Conservation (phyloP, 2,329 filamentous ascomycete species). For the Phaeomoniella chlamydospora region DNA sequence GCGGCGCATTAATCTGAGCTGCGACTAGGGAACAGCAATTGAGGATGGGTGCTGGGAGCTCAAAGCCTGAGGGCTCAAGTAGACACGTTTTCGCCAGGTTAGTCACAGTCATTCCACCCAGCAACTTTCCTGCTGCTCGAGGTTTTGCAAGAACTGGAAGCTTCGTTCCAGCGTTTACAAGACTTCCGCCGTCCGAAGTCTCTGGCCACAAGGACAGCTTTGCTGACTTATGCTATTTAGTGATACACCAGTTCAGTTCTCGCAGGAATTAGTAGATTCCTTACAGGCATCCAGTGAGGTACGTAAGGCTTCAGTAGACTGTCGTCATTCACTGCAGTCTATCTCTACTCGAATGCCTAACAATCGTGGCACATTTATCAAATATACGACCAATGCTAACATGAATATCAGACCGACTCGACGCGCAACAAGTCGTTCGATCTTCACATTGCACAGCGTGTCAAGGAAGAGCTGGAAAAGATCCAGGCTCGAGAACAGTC, state of each 20-base stretch:
- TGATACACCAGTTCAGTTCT: constrained; percentile 54
- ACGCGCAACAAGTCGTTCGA: constrained; percentile 73
- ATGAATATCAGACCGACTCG: constrained; percentile 84
- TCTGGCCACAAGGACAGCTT: constrained; percentile 5
- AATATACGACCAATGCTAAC: too few relatives aligned
- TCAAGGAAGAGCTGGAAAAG: constrained; percentile 69
- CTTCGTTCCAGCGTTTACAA: neutral
- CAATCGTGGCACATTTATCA: too few relatives aligned
- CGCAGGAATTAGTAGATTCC: constrained; percentile 66
- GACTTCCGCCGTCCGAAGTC: constrained; percentile 13
- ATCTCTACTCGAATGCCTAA: too few relatives aligned
- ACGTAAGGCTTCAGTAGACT: too few relatives aligned
- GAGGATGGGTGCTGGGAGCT: constrained; percentile 47
- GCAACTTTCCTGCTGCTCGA: constrained; percentile 1
- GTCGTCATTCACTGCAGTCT: too few relatives aligned
- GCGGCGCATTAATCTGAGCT: too few relatives aligned
- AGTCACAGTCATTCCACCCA: constrained; percentile 11
- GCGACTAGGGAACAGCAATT: too few relatives aligned
- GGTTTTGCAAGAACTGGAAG: constrained; percentile 1
- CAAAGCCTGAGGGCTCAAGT: constrained; percentile 39
- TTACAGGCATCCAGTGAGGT: constrained; percentile 81
- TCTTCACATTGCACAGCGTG: constrained; percentile 75
- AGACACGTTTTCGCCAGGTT: constrained; percentile 52
- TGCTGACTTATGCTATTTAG: constrained; percentile 20
- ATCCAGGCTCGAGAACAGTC: constrained; percentile 57